Evolutionary conservation across 495 filamentous ascomycete genomes (phyloP), one percentile per base, ranked within the genome.

Genomic region (Penicillium simplicissimum): DNA sequence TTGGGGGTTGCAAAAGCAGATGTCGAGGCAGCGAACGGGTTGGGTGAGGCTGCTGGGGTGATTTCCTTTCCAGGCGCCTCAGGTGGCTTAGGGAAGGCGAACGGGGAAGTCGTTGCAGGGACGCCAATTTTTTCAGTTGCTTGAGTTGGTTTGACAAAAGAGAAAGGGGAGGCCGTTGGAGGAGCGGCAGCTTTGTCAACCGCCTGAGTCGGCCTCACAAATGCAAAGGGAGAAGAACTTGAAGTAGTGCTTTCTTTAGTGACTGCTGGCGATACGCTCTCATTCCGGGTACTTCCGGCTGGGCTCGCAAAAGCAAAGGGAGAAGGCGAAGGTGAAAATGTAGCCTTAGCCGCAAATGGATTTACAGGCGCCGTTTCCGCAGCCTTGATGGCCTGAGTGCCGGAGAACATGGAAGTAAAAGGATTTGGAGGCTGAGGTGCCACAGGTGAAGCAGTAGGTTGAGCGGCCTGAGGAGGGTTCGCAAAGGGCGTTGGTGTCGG

Each of bases 331-430:
- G 58, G 42, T n/a, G 61, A 55, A 19, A 55, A 8, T 2, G 51
- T 2, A 35, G 10, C 9, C 17, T 55, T 35, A 34, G 43, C 43
- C 54, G 68, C 57, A 35, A 71, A 71, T 17, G 71, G 68, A 36
- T 66, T 71, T 15, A 17, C 37, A 10, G 53, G 23, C 2, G 36
- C 53, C 4, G 35, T 4, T n/a, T 42, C 37, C 35, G 15, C n/a
- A 3, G 13, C 19, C 35, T 55, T 25, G 19, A 37, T 36, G 11
- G 47, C 48, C 10, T 53, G 34, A 17, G 33, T 62, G 47, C 23
- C 55, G 5, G 63, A 23, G 31, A 70, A 71, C n/a, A 70, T 37
- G 21, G 69, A 43, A 42, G 45, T 37, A 25, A 64, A 67, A 8
- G 57, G 58, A 31, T 65, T 65, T 23, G 57, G 35, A 31, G 60